Evolutionary conservation across 106 monocot species (phyloP), one percentile per base, ranked within the genome.

Genomic region (Apostasia ramifera): DNA sequence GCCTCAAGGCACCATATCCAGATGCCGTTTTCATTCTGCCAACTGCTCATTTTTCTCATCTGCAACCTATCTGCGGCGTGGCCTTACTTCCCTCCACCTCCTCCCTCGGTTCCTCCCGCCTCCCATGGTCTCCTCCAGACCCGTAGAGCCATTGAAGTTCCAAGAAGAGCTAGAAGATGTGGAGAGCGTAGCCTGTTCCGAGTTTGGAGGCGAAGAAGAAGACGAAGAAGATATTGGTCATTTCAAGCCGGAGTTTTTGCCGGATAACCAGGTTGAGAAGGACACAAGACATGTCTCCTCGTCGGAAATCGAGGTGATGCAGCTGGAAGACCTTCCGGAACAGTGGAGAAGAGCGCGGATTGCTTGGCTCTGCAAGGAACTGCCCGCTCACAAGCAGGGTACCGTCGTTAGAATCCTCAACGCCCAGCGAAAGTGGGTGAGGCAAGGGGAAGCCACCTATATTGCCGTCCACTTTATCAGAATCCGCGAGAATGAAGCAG

Each of bases 331-430:
- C 47, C 90, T 98, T 5, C 90, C 98, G 2, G 98, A 98, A 81
- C 98, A 93, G 72, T 98, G 92, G 98, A 55, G 89, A 66, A 72
- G 92, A 71, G 69, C 98, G 3, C 90, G 73, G 76, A 83, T 98
- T 47, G 98, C 90, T 2, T 98, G 97, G 98, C 93, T 98, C 42
- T 98, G 98, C 78, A 93, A 93, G 79, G 90, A 98, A 77, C 74
- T 98, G 6, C 98, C 98, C 2, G 71, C 87, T 42, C 80, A 93
- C 80, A 89, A 85, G 83, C 89, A 82, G 38, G 77, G 83, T n/a
- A 86, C 80, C 5, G 44, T 90, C 55, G 68, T 82, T 67, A 78
- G 92, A 65, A 64, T 92, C 61, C 92, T 98, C 77, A 88, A 90
- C 73, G 93, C 87, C 51, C 93, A 99, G 83, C 81, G 83, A 66